Evolutionary conservation across 345 rosid species (phyloP).

Genomic region (Moricandia arvensis): DNA sequence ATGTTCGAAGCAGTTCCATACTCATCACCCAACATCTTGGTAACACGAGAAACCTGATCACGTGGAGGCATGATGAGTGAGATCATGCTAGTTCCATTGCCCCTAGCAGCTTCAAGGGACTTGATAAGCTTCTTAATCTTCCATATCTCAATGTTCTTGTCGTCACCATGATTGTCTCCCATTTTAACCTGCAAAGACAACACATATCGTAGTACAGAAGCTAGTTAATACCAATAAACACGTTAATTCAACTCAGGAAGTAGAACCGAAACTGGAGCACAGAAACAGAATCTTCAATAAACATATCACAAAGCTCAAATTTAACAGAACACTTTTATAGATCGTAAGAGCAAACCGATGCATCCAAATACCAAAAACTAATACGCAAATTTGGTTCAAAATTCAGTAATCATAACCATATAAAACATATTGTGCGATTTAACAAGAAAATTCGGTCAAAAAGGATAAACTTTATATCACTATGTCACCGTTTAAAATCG

Average conservation of each 20-base stretch:
- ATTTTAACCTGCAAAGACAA: conserved; percentile 24
- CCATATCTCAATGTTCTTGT: conserved; percentile 46
- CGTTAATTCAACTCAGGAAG: neutral
- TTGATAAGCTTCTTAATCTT: conserved; percentile 47
- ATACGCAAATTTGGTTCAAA: neutral
- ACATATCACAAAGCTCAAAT: neutral
- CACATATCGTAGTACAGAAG: neutral
- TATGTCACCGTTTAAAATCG: neutral
- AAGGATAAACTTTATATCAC: neutral
- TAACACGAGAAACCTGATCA: conserved; percentile 47
- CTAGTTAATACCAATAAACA: conserved; percentile 11
- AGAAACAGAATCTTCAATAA: neutral
- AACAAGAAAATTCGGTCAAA: neutral
- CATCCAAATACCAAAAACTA: neutral
- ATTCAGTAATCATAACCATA: neutral
- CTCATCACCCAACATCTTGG: conserved; percentile 48
- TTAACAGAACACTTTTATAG: neutral
- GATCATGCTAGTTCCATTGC: conserved; percentile 49
- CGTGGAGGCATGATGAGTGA: conserved; percentile 46
- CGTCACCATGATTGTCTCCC: conserved; percentile 39
- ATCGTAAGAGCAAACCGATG: neutral
- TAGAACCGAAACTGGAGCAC: neutral
- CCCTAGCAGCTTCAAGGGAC: conserved; percentile 43
- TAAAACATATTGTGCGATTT: neutral
- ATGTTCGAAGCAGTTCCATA: conserved; percentile 49